Conservation (phyloP, 78 protist genomes). For the Ministeria vibrans region DNA sequence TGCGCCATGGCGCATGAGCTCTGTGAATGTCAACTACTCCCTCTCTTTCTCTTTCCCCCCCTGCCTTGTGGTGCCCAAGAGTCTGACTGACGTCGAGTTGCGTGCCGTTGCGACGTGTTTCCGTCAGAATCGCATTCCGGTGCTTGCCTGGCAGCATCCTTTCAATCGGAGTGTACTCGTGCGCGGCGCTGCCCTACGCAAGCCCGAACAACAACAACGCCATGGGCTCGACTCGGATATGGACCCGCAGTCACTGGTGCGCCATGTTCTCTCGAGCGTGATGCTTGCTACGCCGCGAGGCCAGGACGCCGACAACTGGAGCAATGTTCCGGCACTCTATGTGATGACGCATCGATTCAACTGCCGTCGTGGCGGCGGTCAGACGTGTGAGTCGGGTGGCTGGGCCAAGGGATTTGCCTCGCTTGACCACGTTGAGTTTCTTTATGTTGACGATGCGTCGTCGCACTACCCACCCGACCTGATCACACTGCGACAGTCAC, state of each 20-base stretch:
- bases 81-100: conserved; percentile 31
- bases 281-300: no score
- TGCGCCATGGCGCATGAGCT: no score
- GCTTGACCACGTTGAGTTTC: no score
- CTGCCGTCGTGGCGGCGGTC: no score
- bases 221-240: no score
- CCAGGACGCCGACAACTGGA: no score
- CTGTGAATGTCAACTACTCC: conserved; percentile 48
- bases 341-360: no score
- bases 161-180: conserved; percentile 20
- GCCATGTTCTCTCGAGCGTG: no score
- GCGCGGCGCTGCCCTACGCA: conserved; percentile 53
- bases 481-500: conserved; percentile 19
- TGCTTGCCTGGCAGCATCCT: conserved; percentile 53
- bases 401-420: conserved; percentile 2
- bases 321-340: no score
- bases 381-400: no score
- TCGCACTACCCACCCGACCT: no score
- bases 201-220: not conserved
- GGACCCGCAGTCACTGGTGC: no score
- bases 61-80: conserved; percentile 49
- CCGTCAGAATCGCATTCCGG: conserved; percentile 60
- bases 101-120: conserved; percentile 46
- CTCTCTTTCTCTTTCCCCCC: conserved; percentile 67
- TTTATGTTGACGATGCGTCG: not conserved